phyloP scores from a whole-genome alignment of 176 grass and related monocot genomes.

The barley (Hordeum vulgare) region DNA sequence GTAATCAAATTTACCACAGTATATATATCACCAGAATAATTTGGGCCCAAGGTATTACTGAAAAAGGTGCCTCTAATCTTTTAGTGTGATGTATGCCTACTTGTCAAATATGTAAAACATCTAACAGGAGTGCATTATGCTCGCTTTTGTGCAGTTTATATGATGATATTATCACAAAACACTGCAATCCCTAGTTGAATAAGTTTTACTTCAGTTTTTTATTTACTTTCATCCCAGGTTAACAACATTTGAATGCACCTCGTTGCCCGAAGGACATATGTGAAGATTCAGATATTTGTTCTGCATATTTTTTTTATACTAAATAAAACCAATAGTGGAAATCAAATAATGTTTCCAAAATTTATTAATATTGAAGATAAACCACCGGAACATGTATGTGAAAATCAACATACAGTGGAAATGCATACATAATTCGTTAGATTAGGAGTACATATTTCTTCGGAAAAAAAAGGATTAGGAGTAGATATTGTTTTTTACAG shows the following conservation, averaged over 20 bases:
- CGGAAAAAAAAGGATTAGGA: too few species aligned
- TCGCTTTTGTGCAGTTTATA: neutral
- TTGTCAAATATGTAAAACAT: neutral
- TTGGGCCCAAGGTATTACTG: neutral
- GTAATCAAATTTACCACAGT: neutral
- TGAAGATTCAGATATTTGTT: neutral
- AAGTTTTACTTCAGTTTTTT: neutral
- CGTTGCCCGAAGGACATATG: neutral
- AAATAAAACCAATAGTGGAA: neutral
- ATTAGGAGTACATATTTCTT: neutral
- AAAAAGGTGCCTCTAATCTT: neutral
- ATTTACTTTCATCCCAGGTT: neutral
- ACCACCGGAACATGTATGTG: neutral
- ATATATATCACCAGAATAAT: neutral
- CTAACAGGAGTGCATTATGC: neutral
- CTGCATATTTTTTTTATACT: neutral
- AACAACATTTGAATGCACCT: neutral
- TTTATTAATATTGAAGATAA: neutral
- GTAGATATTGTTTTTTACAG: slow-evolving; percentile 6
- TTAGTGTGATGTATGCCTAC: neutral
- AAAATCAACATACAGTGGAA: neutral
- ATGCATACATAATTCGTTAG: neutral
- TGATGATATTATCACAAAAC: neutral
- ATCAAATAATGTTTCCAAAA: neutral
- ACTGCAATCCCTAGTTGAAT: neutral